Base-by-base conservation (phyloP, 331 rosid genomes). In the Spiraea crenata region DNA sequence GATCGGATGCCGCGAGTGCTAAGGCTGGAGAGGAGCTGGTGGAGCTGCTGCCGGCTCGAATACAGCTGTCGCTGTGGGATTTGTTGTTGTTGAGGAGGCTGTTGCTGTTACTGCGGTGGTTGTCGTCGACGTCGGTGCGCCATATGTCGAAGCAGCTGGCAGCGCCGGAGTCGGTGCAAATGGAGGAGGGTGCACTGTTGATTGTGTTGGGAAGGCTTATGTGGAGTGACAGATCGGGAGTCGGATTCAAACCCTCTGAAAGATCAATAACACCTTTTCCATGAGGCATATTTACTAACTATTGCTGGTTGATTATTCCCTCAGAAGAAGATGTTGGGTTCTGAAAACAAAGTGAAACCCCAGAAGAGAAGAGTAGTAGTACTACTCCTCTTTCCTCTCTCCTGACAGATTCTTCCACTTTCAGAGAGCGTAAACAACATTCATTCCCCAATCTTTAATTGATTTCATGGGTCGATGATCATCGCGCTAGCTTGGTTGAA, bases 141-240 rank as follows among this genome's bases (percentile, higher is more conserved):
- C 92, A 88, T 38, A 82, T 59, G 75, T 86, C 81, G 64, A 90
- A 80, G 46, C 65, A 14, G 46, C 45, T 59, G 65, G 71, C 63
- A 3, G 44, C 25, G 6, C 20, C 10, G 14, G 13, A 7, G 49
- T 40, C 73, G 17, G 76, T 76, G 71, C 84, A 83, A 49, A 79
- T 79, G 67, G 89, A 84, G 64, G 88, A 77, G 15, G 85, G 78
- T 40, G 85, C 83, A 67, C 84, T 83, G 70, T 78, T 59, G 45
- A 35, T 37, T 59, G 45, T 35, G 64, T 59, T 87, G 12, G 98
- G 97, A 47, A 85, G 92, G 76, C 89, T 83, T 49, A 93, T 90
- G 74, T 90, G 83, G 6, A 93, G 90, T 11, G 97, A 90, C 57
- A 93, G 98, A 85, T 93, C 97, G 70, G 96, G 96, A 83, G 86